These are phyloP conservation scores for Aspergillus jensenii DNA, from an alignment of 2,329 filamentous ascomycete genomes.

Conservation along the genomic window DNA sequence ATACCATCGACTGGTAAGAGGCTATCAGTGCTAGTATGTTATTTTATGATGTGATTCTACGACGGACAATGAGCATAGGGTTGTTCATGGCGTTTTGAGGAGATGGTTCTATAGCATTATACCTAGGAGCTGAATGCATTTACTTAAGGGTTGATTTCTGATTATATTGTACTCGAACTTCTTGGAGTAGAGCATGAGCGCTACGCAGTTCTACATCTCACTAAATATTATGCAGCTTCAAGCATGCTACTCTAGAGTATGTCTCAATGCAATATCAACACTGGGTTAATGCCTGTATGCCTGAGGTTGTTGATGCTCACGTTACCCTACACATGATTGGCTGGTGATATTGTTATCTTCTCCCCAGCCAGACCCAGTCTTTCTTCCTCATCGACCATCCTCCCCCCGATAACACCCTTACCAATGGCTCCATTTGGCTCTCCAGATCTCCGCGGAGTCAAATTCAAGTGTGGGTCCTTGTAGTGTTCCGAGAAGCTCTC, in stretches of 20 bases:
- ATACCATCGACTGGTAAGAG: constrained; percentile 37
- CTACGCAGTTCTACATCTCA: too few species aligned
- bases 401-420: constrained; percentile 2
- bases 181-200: neutral
- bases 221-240: too few species aligned
- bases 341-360: neutral
- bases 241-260: too few species aligned
- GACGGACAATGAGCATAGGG: neutral
- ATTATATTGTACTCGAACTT: neutral
- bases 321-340: constrained; percentile 1
- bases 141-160: neutral
- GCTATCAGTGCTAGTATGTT: neutral
- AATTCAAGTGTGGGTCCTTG: neutral
- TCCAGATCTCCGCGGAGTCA: constrained; percentile 10
- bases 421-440: neutral
- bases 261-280: too few species aligned
- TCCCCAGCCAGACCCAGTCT: constrained; percentile 5
- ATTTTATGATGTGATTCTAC: constrained; percentile 6
- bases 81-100: neutral
- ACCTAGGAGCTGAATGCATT: constrained; percentile 4
- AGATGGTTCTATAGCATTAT: constrained; percentile 1
- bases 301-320: neutral
- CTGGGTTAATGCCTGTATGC: neutral
- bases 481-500: neutral
- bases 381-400: neutral